Evolutionary conservation across 23 red algal genomes (phyloP).

Genomic region (Gracilariopsis chorda): DNA sequence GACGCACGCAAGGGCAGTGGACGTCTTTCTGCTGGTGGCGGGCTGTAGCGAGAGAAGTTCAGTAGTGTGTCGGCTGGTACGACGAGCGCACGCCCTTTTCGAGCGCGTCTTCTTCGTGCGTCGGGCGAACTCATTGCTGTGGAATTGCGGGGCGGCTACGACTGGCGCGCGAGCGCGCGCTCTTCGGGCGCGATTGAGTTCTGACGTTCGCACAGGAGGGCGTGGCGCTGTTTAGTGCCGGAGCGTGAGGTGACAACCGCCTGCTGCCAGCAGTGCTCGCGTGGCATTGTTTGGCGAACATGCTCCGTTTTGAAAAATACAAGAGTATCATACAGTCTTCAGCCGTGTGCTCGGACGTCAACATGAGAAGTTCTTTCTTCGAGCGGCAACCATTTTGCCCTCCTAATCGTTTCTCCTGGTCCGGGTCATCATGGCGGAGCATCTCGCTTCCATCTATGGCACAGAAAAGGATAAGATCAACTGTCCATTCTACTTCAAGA

Average conservation of each 20-base stretch:
- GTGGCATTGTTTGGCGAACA: no score
- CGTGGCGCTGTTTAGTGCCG: background rate
- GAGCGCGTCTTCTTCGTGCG: background rate
- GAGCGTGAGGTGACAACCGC: background rate
- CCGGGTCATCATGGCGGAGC: conserved; percentile 60
- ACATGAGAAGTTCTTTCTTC: no score
- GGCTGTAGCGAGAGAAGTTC: conserved; percentile 19
- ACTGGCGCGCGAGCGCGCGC: background rate
- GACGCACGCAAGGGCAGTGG: background rate
- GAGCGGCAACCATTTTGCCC: no score
- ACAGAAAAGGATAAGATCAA: conserved; percentile 77
- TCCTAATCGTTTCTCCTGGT: background rate
- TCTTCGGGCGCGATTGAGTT: background rate
- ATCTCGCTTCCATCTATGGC: conserved; percentile 68
- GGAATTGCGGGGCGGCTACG: background rate
- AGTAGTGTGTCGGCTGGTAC: conserved; percentile 36
- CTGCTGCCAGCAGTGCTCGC: no score
- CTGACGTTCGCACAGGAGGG: background rate
- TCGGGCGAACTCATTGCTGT: background rate
- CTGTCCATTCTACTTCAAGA: conserved; percentile 88
- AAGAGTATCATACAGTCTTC: no score
- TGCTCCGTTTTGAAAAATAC: no score
- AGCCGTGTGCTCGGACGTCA: no score
- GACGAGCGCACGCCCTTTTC: background rate
- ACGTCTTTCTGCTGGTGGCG: background rate